A percentile compares a stretch with the other conserved stretches of the same genome.
phyloP scores from a whole-genome alignment of 1,284 basidiomycete genomes.

The Stygiomarasmius scandens region DNA sequence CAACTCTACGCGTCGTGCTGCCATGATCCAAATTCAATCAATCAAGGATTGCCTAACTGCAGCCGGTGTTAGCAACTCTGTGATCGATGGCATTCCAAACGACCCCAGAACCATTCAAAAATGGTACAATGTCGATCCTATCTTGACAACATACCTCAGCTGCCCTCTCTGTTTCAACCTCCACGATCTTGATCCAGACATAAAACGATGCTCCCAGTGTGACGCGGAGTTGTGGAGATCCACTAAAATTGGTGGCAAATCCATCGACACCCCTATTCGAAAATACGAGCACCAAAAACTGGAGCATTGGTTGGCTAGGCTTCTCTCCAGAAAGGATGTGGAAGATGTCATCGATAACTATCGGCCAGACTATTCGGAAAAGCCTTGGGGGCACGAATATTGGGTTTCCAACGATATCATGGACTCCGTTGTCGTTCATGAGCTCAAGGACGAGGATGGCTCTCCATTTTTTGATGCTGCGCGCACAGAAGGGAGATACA shows the following conservation, averaged over 20 bases:
- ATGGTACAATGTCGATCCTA: slow-evolving; percentile 15
- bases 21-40: background rate
- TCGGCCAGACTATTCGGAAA: background rate
- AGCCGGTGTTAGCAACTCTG: background rate
- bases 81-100: slow-evolving; percentile 9
- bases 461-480: background rate
- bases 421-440: background rate
- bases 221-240: slow-evolving; percentile 18
- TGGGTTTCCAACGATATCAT: background rate
- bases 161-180: slow-evolving; percentile 20
- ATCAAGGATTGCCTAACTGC: background rate
- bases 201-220: slow-evolving; percentile 2
- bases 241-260: background rate
- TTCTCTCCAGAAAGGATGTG: slow-evolving; percentile 24
- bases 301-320: slow-evolving; percentile 24
- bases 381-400: background rate
- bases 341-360: slow-evolving; percentile 23
- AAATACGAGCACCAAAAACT: slow-evolving; percentile 22
- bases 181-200: slow-evolving; percentile 10
- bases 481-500: background rate
- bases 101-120: slow-evolving; percentile 13
- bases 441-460: background rate
- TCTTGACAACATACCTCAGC: slow-evolving; percentile 13
- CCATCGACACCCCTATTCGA: slow-evolving; percentile 3
- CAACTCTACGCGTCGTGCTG: background rate